A percentile compares a stretch with the other conserved stretches of the same genome.
These are phyloP conservation scores for Pseudogymnoascus sp. DNA, from an alignment of 2,329 filamentous ascomycete species.

Conservation along the genomic window DNA sequence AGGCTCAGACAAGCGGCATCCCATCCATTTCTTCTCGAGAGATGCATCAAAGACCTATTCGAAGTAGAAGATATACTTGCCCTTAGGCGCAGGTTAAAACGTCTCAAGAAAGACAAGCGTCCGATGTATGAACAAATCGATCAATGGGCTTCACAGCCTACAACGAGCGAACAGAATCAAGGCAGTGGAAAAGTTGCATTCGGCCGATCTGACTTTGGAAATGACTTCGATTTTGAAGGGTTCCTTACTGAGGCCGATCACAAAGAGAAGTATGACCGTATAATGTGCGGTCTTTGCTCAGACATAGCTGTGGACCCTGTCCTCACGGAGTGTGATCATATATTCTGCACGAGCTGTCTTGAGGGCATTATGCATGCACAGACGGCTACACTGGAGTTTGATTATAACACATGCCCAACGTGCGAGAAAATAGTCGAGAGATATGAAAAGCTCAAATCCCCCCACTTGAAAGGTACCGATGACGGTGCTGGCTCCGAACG, in stretches of 20 bases:
- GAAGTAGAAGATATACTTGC: slow-evolving; percentile 22
- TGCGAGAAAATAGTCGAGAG: neutral
- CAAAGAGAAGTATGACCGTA: neutral
- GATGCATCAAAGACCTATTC: slow-evolving; percentile 26
- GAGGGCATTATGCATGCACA: neutral
- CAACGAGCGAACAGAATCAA: neutral
- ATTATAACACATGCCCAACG: neutral
- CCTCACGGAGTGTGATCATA: neutral
- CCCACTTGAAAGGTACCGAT: neutral
- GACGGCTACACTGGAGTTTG: neutral
- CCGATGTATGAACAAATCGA: slow-evolving; percentile 27
- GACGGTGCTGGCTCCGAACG: neutral
- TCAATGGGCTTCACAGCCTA: slow-evolving; percentile 18
- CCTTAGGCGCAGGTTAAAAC: slow-evolving; percentile 15
- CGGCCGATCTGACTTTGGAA: neutral
- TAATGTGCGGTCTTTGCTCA: neutral
- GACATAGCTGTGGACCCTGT: neutral
- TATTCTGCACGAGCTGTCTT: neutral
- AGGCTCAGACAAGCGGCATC: slow-evolving; percentile 27
- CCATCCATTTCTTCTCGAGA: slow-evolving; percentile 28
- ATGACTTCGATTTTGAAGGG: neutral
- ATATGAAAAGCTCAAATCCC: neutral
- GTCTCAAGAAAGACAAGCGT: slow-evolving; percentile 3
- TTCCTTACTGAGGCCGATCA: neutral
- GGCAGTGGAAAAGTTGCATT: neutral